Evolutionary conservation across 257 asterid genomes (phyloP), one percentile per base, ranked within the genome.

Genomic region (Nicotiana obtusifolia): DNA sequence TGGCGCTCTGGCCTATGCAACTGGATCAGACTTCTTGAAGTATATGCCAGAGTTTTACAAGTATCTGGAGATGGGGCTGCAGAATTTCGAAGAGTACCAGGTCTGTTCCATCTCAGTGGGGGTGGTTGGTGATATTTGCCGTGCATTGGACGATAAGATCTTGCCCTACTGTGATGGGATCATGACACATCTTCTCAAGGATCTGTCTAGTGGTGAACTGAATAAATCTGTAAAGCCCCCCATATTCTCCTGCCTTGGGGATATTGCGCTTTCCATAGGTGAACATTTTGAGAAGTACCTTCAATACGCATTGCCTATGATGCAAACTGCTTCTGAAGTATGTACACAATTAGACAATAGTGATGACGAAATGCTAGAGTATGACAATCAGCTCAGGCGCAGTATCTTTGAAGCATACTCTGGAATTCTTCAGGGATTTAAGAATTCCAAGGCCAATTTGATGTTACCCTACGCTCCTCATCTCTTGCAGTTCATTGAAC

Each of bases 71-170:
- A 94, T 90, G 97, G 98, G 98, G 78, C 76, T 94, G 84, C 97
- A 94, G 90, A 94, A 94, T 86, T 92, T 90, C 19, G 97, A 88
- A 86, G 98, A 94, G 76, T 92, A 94, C 87, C 94, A 92, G 82
- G 97, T 94, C 77, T 94, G 98, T 68, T 88, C 97, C 76, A 89
- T 92, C 85, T 89, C 98, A 10, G 94, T 94, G n/a, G 98, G 97
- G 37, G 98, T 94, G 20, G 97, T 94, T 31, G 98, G 98, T 44
- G 98, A 94, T 81, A 90, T 94, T 44, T 90, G 91, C 33, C 93
- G 97, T 67, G 97, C 97, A 0, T 73, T 94, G 90, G 98, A 94
- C 67, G 92, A 89, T 59, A 91, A 94, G 85, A 79, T 94, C 62
- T 83, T 94, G 82, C 97, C 95, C 0, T 94, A 84, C 47, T 94